Evolutionary conservation across 2,329 filamentous ascomycete species (phyloP).

Genomic region (Ceratocystis colombiana): DNA sequence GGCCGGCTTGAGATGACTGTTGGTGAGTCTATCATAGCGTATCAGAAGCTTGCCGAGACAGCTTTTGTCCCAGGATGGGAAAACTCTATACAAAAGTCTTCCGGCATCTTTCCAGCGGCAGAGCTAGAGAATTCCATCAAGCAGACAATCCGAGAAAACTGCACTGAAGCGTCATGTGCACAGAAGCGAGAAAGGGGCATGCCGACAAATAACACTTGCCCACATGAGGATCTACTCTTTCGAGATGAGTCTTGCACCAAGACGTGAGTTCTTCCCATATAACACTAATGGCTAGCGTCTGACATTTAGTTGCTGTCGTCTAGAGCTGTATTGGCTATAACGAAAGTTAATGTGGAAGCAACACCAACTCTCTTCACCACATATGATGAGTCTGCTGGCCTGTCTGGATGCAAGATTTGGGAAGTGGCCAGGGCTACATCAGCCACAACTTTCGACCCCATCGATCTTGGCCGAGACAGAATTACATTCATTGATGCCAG

Average conservation of each 20-base stretch:
- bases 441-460: slow-evolving; percentile 31
- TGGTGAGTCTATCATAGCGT: background rate
- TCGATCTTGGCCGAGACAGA: slow-evolving; percentile 26
- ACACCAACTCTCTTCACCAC: slow-evolving; percentile 29
- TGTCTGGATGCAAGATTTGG: slow-evolving; percentile 30
- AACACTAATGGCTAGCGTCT: background rate
- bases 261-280: background rate
- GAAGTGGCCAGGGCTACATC: slow-evolving; percentile 31
- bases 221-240: background rate
- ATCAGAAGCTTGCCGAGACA: background rate
- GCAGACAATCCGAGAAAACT: background rate
- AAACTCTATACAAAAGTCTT: background rate
- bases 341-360: slow-evolving; percentile 20
- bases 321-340: background rate
- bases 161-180: background rate
- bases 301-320: background rate
- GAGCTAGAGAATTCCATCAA: background rate
- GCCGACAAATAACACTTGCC: background rate
- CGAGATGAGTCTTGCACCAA: background rate
- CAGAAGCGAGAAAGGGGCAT: background rate
- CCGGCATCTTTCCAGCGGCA: background rate
- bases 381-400: slow-evolving; percentile 27
- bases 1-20: background rate
- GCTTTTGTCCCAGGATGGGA: background rate
- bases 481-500: too few relatives aligned